Percentiles rank a stretch among this genome's conserved stretches.
phyloP scores from a whole-genome alignment of 352 stramenopile species.

The Phytophthora agathidicida region DNA sequence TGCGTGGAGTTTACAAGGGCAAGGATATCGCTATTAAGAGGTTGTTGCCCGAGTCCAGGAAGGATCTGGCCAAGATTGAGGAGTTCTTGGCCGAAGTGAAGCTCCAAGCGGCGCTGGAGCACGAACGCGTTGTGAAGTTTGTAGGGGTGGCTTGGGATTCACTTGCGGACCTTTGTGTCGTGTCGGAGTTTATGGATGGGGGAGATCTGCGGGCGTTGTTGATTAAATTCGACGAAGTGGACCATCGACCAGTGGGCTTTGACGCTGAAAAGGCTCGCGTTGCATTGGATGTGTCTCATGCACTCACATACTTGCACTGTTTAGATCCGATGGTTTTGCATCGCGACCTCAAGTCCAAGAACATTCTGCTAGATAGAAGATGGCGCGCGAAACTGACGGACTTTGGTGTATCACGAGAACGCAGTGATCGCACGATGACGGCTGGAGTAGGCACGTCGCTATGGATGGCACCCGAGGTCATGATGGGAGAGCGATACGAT shows the following conservation, averaged over 20 bases:
- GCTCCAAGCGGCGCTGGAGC: slow-evolving; percentile 41
- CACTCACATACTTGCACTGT: slow-evolving; percentile 69
- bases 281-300: slow-evolving; percentile 59
- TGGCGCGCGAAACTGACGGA: slow-evolving; percentile 63
- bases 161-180: slow-evolving; percentile 40
- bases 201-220: slow-evolving; percentile 50
- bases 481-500: slow-evolving; percentile 42
- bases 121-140: slow-evolving; percentile 43
- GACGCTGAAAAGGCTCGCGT: slow-evolving; percentile 57
- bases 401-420: slow-evolving; percentile 59
- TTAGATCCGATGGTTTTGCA: slow-evolving; percentile 50
- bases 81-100: slow-evolving; percentile 60
- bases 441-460: slow-evolving; percentile 52
- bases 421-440: slow-evolving; percentile 49
- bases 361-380: slow-evolving; percentile 47
- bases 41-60: slow-evolving; percentile 43
- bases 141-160: slow-evolving; percentile 51
- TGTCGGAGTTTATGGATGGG: slow-evolving; percentile 54
- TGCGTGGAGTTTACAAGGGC: slow-evolving; percentile 43
- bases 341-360: slow-evolving; percentile 53
- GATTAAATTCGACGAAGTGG: slow-evolving; percentile 30
- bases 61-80: slow-evolving; percentile 50
- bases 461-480: slow-evolving; percentile 58
- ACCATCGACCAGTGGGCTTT: slow-evolving; percentile 34
- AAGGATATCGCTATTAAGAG: slow-evolving; percentile 55